These are phyloP conservation scores for Xylaria sp. DNA, from an alignment of 2,329 filamentous ascomycete genomes.

Conservation along the genomic window DNA sequence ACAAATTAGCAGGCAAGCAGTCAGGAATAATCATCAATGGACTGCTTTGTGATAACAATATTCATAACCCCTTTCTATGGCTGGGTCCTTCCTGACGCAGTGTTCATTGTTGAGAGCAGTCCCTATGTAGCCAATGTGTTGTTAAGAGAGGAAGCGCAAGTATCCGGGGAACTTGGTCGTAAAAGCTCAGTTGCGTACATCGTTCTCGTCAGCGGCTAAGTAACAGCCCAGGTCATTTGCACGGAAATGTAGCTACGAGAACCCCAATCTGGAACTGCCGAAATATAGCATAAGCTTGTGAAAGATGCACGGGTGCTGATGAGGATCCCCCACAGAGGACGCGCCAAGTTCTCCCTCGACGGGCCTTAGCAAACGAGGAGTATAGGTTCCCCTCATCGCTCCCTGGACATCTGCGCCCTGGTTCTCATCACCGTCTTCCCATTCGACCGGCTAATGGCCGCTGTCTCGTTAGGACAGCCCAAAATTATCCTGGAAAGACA, in stretches of 20 bases:
- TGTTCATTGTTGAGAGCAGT: not conserved
- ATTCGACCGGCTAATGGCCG: conserved; percentile 30
- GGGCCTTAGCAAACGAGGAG: conserved; percentile 3
- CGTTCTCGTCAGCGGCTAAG: not conserved
- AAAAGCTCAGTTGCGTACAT: not conserved
- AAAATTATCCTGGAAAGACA: conserved; percentile 19
- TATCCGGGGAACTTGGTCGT: not conserved
- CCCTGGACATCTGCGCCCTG: conserved; percentile 5
- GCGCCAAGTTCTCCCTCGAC: conserved; percentile 18
- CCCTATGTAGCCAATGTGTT: not conserved
- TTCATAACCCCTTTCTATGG: not conserved
- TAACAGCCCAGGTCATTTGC: not conserved
- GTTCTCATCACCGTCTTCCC: conserved; percentile 6
- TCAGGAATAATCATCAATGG: not conserved
- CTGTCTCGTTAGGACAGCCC: conserved; percentile 12
- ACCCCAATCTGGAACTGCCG: conserved; percentile 30
- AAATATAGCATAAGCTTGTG: conserved; percentile 10
- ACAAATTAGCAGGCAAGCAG: not conserved
- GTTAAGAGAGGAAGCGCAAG: not conserved
- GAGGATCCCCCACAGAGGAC: conserved; percentile 19
- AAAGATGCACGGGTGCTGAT: conserved; percentile 11
- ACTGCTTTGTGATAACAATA: not conserved
- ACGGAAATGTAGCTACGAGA: not conserved
- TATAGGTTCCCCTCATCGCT: conserved; percentile 19
- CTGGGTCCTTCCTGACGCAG: not conserved